phyloP scores from a whole-genome alignment of 768 basidiomycete genomes.

The Artomyces pyxidatus region DNA sequence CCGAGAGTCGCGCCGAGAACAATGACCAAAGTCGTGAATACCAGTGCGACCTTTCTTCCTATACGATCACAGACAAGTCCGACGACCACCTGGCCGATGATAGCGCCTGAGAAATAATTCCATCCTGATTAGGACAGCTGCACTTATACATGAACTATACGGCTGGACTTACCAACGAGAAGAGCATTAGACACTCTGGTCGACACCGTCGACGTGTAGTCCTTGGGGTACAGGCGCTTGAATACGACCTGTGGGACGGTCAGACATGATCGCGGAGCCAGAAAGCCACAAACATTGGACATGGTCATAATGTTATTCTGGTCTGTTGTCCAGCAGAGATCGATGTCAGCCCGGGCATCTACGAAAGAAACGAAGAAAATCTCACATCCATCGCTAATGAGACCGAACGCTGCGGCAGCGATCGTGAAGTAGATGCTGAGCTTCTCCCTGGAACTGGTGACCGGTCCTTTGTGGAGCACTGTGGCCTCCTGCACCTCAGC shows the following conservation, averaged over 20 bases:
- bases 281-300: constrained; percentile 41
- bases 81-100: constrained; percentile 52
- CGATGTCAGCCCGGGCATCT: constrained; percentile 1
- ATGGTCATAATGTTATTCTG: constrained; percentile 69
- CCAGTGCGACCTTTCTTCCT: constrained; percentile 71
- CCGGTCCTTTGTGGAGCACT: neutral
- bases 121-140: neutral
- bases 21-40: constrained; percentile 59
- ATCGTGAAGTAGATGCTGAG: constrained; percentile 59
- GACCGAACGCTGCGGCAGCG: constrained; percentile 52
- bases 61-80: constrained; percentile 66
- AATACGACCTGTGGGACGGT: constrained; percentile 46
- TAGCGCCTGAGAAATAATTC: constrained; percentile 35
- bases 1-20: constrained; percentile 61
- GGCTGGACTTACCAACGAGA: constrained; percentile 45
- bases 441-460: constrained; percentile 22
- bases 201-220: constrained; percentile 52
- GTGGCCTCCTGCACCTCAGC: too few species aligned
- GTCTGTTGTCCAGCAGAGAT: too few species aligned
- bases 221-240: constrained; percentile 52
- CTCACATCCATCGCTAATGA: constrained; percentile 57
- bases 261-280: neutral
- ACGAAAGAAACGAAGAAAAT: constrained; percentile 9
- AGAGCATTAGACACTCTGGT: constrained; percentile 67
- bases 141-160: too few species aligned